Percentiles rank a stretch among this genome's conserved stretches.
phyloP scores from a whole-genome alignment of 805 yeast species.

The Cyberlindnera maritima region DNA sequence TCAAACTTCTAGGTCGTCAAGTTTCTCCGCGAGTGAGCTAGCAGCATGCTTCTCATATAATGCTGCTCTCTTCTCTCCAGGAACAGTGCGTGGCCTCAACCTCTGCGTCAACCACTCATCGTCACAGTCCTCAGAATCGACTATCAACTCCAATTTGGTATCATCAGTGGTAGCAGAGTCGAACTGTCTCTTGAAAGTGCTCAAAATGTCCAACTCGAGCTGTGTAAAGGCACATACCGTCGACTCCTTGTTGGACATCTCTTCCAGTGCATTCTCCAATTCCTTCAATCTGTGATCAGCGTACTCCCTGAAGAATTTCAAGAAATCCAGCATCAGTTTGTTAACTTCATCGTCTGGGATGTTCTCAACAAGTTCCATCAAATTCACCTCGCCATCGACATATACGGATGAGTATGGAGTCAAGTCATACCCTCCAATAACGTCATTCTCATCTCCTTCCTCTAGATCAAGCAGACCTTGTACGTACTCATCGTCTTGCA shows the following conservation, averaged over 20 bases:
- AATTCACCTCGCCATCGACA: conserved; percentile 15
- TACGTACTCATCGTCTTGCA: conserved; percentile 12
- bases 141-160: conserved; percentile 16
- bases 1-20: background rate
- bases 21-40: background rate
- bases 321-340: conserved; percentile 19
- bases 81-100: conserved; percentile 21
- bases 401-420: conserved; percentile 20
- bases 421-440: conserved; percentile 20
- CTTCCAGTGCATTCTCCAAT: conserved; percentile 2
- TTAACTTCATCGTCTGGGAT: conserved; percentile 22
- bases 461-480: conserved; percentile 16
- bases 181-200: conserved; percentile 7
- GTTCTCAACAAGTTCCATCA: conserved; percentile 13
- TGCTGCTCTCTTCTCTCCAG: conserved; percentile 6
- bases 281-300: conserved; percentile 7
- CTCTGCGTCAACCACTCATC: conserved; percentile 25
- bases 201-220: conserved; percentile 18
- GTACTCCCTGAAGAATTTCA: conserved; percentile 21
- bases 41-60: conserved; percentile 12
- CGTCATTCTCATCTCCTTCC: conserved; percentile 22
- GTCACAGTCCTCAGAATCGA: conserved; percentile 24
- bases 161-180: conserved; percentile 6
- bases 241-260: conserved; percentile 7
- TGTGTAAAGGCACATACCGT: conserved; percentile 18